Evolutionary conservation across 1,139 yeast genomes (phyloP), one percentile per base, ranked within the genome.

Genomic region (Diutina scorzettiae): DNA sequence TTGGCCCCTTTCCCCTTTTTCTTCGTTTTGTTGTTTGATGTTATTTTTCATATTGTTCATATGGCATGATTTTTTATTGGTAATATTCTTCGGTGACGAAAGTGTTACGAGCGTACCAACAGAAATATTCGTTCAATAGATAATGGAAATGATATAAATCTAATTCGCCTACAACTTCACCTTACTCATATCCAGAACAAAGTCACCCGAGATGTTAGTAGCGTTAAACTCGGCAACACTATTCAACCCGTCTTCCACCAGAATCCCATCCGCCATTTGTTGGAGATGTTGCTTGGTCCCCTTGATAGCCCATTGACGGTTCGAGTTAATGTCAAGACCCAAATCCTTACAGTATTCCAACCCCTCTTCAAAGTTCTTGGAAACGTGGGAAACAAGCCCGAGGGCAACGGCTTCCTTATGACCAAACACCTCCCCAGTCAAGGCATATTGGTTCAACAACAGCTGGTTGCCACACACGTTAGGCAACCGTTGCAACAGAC

Each of bases 401-500:
- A 72, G 44, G 32, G 58, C 59, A 40, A 58, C 51, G 0, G 89
- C 89, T 46, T 76, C 81, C n/a, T 66, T 62, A 3, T 76, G 71
- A 19, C 60, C 59, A 47, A 79, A 81, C 24, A 60, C 57, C 37
- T 73, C 72, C 6, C 83, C 93, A 1, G 87, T 78, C 49, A 77
- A 68, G 2, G 82, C 76, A 44, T 76, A 61, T 49, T 81, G 83
- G 55, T 71, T 70, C 49, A 81, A 59, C 63, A 75, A 67, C 9
- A 86, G 78, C 29, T 65, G 60, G 56, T 79, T 81, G 43, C 71
- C 73, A 21, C 72, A 71, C 2, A 78, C 44, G 21, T 57, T 55
- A 5, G 86, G 82, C 46, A 81, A 54, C 54, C 93, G 68, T 59
- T 83, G 91, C 47, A 82, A 64, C 1, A 84, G 69, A 9, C 94